phyloP scores from a whole-genome alignment of 2,329 filamentous ascomycete genomes.

The Aspergillus sp. region DNA sequence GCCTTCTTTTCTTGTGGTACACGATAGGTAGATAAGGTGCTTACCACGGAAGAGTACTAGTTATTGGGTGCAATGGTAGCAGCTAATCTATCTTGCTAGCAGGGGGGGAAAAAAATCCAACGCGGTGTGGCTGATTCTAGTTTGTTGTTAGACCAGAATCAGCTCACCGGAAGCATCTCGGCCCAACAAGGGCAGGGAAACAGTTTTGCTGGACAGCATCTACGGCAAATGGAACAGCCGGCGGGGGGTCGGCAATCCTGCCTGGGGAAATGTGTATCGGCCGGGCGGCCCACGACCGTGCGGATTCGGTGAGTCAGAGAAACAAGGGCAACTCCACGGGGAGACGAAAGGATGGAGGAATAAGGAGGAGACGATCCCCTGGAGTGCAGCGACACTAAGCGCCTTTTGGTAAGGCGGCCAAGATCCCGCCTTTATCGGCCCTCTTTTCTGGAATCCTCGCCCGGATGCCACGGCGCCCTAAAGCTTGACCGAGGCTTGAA shows the following conservation, averaged over 20 bases:
- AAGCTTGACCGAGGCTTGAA: conserved; percentile 12
- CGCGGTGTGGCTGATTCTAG: too few relatives aligned
- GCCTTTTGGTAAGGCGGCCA: neutral
- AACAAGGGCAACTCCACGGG: conserved; percentile 1
- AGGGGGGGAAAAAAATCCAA: too few relatives aligned
- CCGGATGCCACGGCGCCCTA: neutral
- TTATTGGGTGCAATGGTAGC: too few relatives aligned
- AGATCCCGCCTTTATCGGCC: neutral
- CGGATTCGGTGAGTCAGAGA: neutral
- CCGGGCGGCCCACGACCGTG: neutral
- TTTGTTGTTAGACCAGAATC: neutral
- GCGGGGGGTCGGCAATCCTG: conserved; percentile 2
- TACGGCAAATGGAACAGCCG: neutral
- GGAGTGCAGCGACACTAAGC: neutral
- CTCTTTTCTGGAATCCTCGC: neutral
- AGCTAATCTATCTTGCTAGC: too few relatives aligned
- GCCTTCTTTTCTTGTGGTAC: too few relatives aligned
- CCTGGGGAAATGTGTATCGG: neutral
- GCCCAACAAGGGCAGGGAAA: too few relatives aligned
- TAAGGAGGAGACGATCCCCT: neutral
- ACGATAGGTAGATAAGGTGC: too few relatives aligned
- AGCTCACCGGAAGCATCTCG: neutral
- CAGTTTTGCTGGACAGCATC: neutral
- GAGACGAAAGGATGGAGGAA: neutral
- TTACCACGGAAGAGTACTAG: too few relatives aligned